phyloP scores from a whole-genome alignment of 345 rosid species.

The Stellera chamaejasme region DNA sequence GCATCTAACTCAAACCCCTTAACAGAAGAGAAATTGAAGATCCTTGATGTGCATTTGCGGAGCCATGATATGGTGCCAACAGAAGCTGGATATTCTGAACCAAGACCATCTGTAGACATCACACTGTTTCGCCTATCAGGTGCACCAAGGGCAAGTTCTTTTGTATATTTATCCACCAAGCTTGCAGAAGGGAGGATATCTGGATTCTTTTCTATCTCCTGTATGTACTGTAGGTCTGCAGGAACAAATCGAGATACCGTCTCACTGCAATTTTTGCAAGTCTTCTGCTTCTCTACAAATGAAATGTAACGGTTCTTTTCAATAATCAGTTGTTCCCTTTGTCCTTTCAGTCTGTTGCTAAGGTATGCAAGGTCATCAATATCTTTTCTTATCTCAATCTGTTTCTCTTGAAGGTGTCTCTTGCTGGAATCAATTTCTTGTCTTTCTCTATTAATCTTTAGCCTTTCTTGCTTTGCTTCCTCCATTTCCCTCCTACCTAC shows the following conservation, averaged over 20 bases:
- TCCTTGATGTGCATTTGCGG: conserved; percentile 69
- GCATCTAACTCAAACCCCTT: conserved; percentile 38
- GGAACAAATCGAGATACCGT: conserved; percentile 50
- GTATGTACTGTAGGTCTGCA: conserved; percentile 44
- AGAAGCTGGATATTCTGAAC: conserved; percentile 36
- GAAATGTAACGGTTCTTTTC: conserved; percentile 69
- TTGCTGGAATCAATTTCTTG: conserved; percentile 50
- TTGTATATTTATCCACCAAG: conserved; percentile 21
- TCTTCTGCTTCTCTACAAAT: conserved; percentile 55
- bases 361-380: conserved; percentile 67
- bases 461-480: conserved; percentile 56
- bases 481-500: conserved; percentile 75
- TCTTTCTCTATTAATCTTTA: conserved; percentile 52
- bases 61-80: conserved; percentile 59
- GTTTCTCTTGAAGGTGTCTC: conserved; percentile 62
- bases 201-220: conserved; percentile 39
- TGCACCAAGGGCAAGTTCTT: conserved; percentile 17
- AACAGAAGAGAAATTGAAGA: conserved; percentile 58
- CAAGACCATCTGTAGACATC: conserved; percentile 27
- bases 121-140: conserved; percentile 20
- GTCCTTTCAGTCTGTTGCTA: conserved; percentile 59
- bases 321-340: conserved; percentile 56
- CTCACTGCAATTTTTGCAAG: conserved; percentile 60
- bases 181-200: conserved; percentile 37
- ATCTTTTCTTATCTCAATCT: conserved; percentile 65